Evolutionary conservation across 2,329 filamentous ascomycete genomes (phyloP).

Genomic region (Nemania sp.): DNA sequence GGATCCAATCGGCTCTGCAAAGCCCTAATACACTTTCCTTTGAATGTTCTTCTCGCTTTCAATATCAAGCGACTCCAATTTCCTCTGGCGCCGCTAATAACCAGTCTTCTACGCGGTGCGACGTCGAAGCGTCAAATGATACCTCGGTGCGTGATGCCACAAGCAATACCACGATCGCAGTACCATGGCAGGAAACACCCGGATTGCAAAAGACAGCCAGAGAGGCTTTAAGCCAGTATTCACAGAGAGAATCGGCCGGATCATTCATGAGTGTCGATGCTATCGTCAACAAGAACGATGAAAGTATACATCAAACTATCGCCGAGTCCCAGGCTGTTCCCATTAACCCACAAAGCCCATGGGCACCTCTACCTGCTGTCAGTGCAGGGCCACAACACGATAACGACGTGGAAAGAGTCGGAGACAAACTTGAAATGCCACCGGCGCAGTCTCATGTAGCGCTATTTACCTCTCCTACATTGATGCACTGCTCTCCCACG

Average conservation of each 20-base stretch:
- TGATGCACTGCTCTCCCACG: conserved; percentile 7
- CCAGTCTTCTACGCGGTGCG: background rate
- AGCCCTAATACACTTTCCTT: background rate
- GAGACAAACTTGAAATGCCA: background rate
- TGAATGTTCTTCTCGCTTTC: conserved; percentile 1
- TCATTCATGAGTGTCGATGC: background rate
- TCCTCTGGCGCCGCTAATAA: conserved; percentile 3
- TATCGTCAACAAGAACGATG: background rate
- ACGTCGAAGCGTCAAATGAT: background rate
- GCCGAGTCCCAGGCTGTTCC: background rate
- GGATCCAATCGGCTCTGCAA: background rate
- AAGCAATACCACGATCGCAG: background rate
- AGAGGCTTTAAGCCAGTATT: background rate
- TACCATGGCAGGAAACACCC: background rate
- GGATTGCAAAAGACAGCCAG: background rate
- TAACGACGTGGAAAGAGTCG: background rate
- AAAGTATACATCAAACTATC: background rate
- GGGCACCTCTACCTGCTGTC: conserved; percentile 21
- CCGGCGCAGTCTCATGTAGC: conserved; percentile 5
- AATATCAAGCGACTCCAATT: conserved; percentile 10
- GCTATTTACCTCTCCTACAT: conserved; percentile 17
- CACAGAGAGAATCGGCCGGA: background rate
- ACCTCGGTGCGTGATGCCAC: background rate
- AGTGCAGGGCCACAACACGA: conserved; percentile 8
- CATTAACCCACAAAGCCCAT: conserved; percentile 34